A percentile compares a stretch with the other conserved stretches of the same genome.
Conservation (phyloP, 805 yeast genomes). For the Wickerhamomyces canadensis region DNA sequence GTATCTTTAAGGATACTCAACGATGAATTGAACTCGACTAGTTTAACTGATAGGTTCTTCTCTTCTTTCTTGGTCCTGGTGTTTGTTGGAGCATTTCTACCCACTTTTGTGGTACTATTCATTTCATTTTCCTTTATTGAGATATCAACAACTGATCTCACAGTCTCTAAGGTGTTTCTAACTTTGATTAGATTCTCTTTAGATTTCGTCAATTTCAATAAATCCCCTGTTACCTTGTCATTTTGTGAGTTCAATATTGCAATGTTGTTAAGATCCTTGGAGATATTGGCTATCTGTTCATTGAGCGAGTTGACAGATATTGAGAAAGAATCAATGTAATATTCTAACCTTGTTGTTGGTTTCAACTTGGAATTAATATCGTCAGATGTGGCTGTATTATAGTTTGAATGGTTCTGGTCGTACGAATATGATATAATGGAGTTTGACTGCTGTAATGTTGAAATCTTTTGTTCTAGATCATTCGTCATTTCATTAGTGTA, state of each 20-base stretch:
- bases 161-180: constrained; percentile 38
- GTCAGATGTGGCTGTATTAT: constrained; percentile 6
- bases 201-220: constrained; percentile 39
- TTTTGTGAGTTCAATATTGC: constrained; percentile 25
- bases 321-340: constrained; percentile 55
- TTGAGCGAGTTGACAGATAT: constrained; percentile 54
- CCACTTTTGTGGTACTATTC: neutral
- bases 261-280: constrained; percentile 12
- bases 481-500: constrained; percentile 53
- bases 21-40: constrained; percentile 31
- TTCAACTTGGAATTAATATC: constrained; percentile 23
- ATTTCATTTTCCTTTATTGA: constrained; percentile 8
- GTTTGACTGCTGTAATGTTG: constrained; percentile 43
- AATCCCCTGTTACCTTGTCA: constrained; percentile 26
- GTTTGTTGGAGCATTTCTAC: constrained; percentile 19
- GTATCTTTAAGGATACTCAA: constrained; percentile 40
- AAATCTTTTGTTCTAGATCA: constrained; percentile 47
- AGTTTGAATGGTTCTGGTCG: constrained; percentile 12
- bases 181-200: constrained; percentile 43
- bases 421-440: constrained; percentile 41
- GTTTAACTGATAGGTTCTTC: constrained; percentile 22
- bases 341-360: constrained; percentile 56
- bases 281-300: constrained; percentile 33
- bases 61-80: constrained; percentile 3
- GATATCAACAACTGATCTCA: constrained; percentile 34